Base-by-base conservation (phyloP, 2,329 filamentous ascomycete species). In the Beauveria bassiana region DNA sequence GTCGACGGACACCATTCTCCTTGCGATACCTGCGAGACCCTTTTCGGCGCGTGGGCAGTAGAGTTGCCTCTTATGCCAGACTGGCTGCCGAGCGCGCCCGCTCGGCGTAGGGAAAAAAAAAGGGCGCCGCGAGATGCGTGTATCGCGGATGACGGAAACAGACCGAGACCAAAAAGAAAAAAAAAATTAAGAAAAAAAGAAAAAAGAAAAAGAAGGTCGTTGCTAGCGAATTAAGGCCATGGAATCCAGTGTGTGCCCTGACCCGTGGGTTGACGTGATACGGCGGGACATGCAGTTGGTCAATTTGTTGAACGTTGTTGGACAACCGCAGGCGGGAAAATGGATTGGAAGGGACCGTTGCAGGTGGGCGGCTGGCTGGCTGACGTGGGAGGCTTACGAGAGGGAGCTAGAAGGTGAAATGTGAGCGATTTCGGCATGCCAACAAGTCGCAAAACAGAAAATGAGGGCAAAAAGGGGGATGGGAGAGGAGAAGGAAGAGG, bases 1-100 rank as follows among this genome's bases (percentile, higher is more conserved):
- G 40, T 60, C 57, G 57, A 60, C 38, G 38, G 57, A 60, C 38
- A 60, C 57, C 57, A 60, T 60, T 20, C 31, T 60, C 47, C 14
- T 14, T 26, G 22, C 56, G 26, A 42, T 22, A 10, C 16, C 18
- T 16, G 34, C 5, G 12, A 6, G 14, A 38, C 34, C 34, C 34
- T 38, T 38, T 38, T 38, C 34, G 34, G 14, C 34, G 34, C 12
- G 34, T 16, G 34, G 14, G 34, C 12, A 38, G 34, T 16, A 38
- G 5, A 38, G 14, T 38, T 14, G 34, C 34, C 34, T 38, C 6
- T 38, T 6, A 38, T 14, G 34, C 14, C 14, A 38, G 34, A 38
- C 34, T 38, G 34, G 14, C 34, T 16, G 34, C 34, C 34, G 34
- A 38, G 34, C 34, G 34, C 34, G 34, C 34, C 34, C 34, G 14